A percentile compares a stretch with the other conserved stretches of the same genome.
phyloP scores from a whole-genome alignment of 768 basidiomycete genomes.

The Jaapia argillacea region DNA sequence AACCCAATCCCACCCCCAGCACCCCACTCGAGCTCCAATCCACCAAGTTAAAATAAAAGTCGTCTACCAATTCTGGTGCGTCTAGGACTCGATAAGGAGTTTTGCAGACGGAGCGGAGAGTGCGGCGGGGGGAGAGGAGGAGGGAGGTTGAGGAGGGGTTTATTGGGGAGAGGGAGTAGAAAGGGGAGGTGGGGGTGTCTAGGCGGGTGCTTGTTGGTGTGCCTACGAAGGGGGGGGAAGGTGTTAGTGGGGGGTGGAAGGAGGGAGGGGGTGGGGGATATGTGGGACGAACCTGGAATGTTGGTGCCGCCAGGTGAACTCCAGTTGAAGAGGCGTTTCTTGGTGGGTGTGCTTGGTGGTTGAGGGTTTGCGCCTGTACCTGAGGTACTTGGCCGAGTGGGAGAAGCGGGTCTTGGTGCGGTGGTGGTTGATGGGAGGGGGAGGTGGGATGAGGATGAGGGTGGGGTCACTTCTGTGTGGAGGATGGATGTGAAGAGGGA shows the following conservation, averaged over 20 bases:
- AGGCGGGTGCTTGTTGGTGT: conserved; percentile 49
- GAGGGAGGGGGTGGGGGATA: too few relatives aligned
- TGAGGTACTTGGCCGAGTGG: neutral
- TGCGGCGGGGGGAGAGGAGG: conserved; percentile 75
- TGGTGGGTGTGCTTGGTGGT: conserved; percentile 35
- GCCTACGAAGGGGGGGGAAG: conserved; percentile 37
- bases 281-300: too few relatives aligned
- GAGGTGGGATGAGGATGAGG: conserved; percentile 57
- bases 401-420: neutral
- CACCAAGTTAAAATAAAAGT: conserved; percentile 96
- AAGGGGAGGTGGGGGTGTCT: conserved; percentile 79
- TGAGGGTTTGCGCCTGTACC: neutral
- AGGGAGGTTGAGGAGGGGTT: conserved; percentile 73
- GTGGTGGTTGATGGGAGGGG: conserved; percentile 17
- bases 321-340: conserved; percentile 61
- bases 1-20: conserved; percentile 84
- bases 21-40: conserved; percentile 97
- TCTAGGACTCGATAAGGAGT: conserved; percentile 96
- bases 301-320: too few relatives aligned
- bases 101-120: conserved; percentile 78
- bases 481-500: conserved; percentile 70
- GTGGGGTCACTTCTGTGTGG: conserved; percentile 69
- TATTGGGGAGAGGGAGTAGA: conserved; percentile 87
- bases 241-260: too few relatives aligned
- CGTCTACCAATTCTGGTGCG: conserved; percentile 94